Base-by-base conservation (phyloP, 164 flowering plant species). In the Vitis rupestris region DNA sequence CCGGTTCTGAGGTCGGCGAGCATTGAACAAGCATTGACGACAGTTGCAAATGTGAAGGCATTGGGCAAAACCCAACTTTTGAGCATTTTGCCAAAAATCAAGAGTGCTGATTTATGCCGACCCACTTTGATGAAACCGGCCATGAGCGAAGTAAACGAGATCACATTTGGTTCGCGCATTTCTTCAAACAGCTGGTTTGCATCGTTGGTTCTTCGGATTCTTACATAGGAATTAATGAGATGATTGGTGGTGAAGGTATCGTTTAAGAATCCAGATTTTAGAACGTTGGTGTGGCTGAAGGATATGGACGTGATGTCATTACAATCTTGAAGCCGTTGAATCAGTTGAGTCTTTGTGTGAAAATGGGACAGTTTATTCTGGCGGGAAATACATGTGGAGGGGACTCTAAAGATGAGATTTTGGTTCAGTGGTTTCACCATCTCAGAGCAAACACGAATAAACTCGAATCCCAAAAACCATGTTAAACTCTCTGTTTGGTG, bases 131-230 rank as follows among this genome's bases (percentile, higher is more conserved):
- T 59, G 54, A 72, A 81, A 27, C 90, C 89, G 4, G 87, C 75
- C 74, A 88, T 85, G 63, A 90, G 78, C 14, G 90, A 75, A 54
- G 87, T 90, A 85, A 85, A 90, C 0, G 94, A 85, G 50, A 88
- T 90, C 0, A 86, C 87, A 59, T 87, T 82, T 37, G 85, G 82
- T 48, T 79, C 66, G 8, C 71, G 58, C 87, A 87, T 84, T 81
- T 84, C 86, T 15, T 86, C 85, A 63, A 87, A 84, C 76, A 86
- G n/a, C 14, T 64, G 53, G 53, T 63, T 77, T 15, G 94, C 94
- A 56, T 55, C 3, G 3, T 57, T 19, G 44, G 31, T 69, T 58
- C 55, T n/a, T 12, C 13, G 72, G 47, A 72, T 30, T 58, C 72
- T 70, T 0, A 82, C 14, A 56, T 84, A 86, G 13, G 74, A 53